Base-by-base conservation (phyloP, 176 grass and related monocot species). In the Carex pumila region DNA sequence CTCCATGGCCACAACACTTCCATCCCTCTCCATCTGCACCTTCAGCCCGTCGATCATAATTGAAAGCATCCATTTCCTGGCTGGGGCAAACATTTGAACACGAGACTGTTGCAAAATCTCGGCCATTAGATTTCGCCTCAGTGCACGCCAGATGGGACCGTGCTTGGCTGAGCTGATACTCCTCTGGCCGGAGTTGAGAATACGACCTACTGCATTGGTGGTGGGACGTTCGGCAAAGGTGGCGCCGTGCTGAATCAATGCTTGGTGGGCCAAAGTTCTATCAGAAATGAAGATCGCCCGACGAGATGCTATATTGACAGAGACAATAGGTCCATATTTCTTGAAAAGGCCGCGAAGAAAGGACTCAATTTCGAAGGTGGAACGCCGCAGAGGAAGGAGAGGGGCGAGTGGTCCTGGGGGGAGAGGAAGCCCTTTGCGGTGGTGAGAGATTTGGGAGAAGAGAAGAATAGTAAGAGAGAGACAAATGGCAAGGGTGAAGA, bases 161-260 rank as follows among this genome's bases (percentile, higher is more conserved):
- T 90, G 88, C 2, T 72, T 81, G 0, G 86, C 65, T 8, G 90
- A 90, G 84, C 81, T 90, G 52, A 94, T 83, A 79, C 85, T 94
- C 55, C 55, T 88, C 8, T 87, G 75, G 47, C 85, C 85, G 53
- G 65, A 84, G 86, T 19, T 87, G 74, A 90, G 47, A 30, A 94
- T 22, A 32, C 47, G 70, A 12, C 49, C 11, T 1, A 81, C 78
- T 14, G 49, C 3, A 17, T 52, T 86, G 57, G 17, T 22, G 1
- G 15, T 29, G 0, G 76, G 90, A 3, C 90, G 92, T 32, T 87
- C 84, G 2, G 88, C 88, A 50, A 92, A 92, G 15, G 83, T 67
- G n/a, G 90, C 86, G 21, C 92, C 86, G 17, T 84, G n/a, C 49
- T 92, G 90, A 13, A 94, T 83, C 52, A 94, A 86, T 1, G 88